Evolutionary conservation across 495 filamentous ascomycete species (phyloP), one percentile per base, ranked within the genome.

Genomic region (Polyplosphaeria fusca): DNA sequence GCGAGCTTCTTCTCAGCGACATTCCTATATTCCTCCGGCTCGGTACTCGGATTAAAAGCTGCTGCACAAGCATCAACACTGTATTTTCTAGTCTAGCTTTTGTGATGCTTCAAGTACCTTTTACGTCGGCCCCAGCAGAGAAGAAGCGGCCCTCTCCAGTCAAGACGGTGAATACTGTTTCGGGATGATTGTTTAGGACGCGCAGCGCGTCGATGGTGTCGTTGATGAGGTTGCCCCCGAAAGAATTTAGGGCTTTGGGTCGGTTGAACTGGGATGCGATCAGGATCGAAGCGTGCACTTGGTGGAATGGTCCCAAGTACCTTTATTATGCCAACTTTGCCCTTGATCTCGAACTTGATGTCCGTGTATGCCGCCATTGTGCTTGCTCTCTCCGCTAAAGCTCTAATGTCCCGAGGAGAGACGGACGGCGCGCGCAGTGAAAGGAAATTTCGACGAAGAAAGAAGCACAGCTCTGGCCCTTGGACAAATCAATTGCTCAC

Each of bases 111-210:
- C 4, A 16, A 19, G 16, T 42, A 56, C 63, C 64, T 25, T 63
- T 63, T 9, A 70, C 68, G 58, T 70, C 68, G 3, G 68, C 68
- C 25, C 68, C 68, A 0, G 68, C 60, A 19, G 60, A 65, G 61
- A 70, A 70, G 51, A 70, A 70, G 5, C 68, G 52, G 4, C 68
- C 68, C 23, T 67, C 66, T 22, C 68, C 68, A 0, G 68, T 70
- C 2, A 70, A 44, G 4, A 70, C 64, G 0, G 68, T 70, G 41
- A 70, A 68, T 2, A 63, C 42, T 5, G 66, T 70, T 11, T 67
- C 66, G 5, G 68, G 68, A 42, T 70, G 60, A 13, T 68, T 47
- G 38, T 68, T 51, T 12, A 70, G 61, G n/a, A 61, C 47, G 12
- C 68, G 52, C 13, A 70, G 26, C 3, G 68, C 68, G 22, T 25